These are phyloP conservation scores for Apiotrichum gracile DNA, from an alignment of 1,284 basidiomycete species.

Conservation along the genomic window DNA sequence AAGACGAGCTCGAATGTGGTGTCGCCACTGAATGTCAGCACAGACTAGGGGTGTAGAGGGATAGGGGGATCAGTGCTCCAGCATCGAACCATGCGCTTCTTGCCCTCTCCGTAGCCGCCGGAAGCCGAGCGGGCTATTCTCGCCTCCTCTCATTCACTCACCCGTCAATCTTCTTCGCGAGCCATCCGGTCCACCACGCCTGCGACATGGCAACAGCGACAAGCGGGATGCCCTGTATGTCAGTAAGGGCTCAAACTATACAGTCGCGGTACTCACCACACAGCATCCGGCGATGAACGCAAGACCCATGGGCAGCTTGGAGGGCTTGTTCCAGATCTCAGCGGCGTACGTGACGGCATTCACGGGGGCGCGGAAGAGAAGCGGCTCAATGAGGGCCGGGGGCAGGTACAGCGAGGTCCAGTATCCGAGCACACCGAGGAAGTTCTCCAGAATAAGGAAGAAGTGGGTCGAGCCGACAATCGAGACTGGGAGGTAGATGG, in stretches of 20 bases:
- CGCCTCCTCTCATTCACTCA: slow-evolving; percentile 20
- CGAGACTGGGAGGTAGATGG: slow-evolving; percentile 55
- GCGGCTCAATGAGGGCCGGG: slow-evolving; percentile 38
- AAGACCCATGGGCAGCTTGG: slow-evolving; percentile 40
- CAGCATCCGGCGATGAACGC: slow-evolving; percentile 31
- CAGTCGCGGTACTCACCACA: slow-evolving; percentile 24
- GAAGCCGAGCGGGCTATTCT: background rate
- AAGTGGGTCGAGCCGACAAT: slow-evolving; percentile 38
- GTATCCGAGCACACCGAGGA: slow-evolving; percentile 45
- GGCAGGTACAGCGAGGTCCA: slow-evolving; percentile 46
- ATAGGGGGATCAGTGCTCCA: background rate
- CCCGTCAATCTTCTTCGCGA: slow-evolving; percentile 39
- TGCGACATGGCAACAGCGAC: slow-evolving; percentile 42
- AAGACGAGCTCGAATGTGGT: slow-evolving; percentile 31
- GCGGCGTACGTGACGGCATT: slow-evolving; percentile 33
- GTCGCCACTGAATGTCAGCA: slow-evolving; percentile 29
- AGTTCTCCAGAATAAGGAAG: slow-evolving; percentile 40
- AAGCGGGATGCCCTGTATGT: slow-evolving; percentile 41
- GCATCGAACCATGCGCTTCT: background rate
- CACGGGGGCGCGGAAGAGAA: slow-evolving; percentile 42
- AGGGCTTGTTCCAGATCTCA: slow-evolving; percentile 37
- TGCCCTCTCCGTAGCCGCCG: background rate
- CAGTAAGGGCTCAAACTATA: too few species aligned
- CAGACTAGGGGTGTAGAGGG: background rate
- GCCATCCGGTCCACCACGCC: slow-evolving; percentile 47